Percentiles rank a stretch among this genome's conserved stretches.
phyloP scores from a whole-genome alignment of 2,329 filamentous ascomycete genomes.

The Tolypocladium ovalisporum region DNA sequence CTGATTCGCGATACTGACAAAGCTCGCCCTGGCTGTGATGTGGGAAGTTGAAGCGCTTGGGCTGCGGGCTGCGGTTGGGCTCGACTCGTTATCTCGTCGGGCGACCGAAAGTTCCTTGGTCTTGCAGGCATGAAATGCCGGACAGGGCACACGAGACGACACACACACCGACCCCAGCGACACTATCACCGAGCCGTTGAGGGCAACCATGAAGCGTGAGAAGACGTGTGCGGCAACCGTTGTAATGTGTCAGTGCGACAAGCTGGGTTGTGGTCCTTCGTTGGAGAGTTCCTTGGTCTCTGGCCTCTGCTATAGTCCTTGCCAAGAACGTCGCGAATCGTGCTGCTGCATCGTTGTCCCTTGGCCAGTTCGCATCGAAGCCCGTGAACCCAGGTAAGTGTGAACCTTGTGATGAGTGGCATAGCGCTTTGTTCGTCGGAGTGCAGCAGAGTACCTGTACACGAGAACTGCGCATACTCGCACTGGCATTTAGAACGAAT shows the following conservation, averaged over 20 bases:
- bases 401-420: neutral
- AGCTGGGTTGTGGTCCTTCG: neutral
- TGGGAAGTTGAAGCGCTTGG: neutral
- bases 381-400: neutral
- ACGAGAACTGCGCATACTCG: too few relatives aligned
- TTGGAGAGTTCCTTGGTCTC: neutral
- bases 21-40: neutral
- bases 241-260: neutral
- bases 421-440: neutral
- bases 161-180: neutral
- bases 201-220: neutral
- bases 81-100: neutral
- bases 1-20: neutral
- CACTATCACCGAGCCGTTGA: neutral
- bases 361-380: constrained; percentile 1
- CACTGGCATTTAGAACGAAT: neutral
- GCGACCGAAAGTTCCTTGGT: neutral
- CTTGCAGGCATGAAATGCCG: neutral
- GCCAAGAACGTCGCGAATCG: neutral
- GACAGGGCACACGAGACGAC: neutral
- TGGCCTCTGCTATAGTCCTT: neutral
- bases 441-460: neutral
- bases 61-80: neutral
- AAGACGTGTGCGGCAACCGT: neutral
- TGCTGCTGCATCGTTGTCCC: constrained; percentile 1